Evolutionary conservation across 2,329 filamentous ascomycete genomes (phyloP).

Genomic region (Monosporascus sp.): DNA sequence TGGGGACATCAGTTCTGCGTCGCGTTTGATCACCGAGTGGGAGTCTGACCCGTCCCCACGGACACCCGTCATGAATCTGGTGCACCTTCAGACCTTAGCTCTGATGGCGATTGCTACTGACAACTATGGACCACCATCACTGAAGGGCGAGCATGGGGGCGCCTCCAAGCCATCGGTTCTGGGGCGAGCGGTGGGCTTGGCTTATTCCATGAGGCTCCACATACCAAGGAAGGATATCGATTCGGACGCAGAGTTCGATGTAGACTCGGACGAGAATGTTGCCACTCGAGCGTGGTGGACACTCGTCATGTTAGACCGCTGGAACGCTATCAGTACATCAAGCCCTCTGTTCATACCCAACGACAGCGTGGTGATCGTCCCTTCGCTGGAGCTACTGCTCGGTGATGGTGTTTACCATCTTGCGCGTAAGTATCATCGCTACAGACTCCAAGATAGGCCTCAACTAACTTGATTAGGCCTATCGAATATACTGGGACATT

Average conservation of each 20-base stretch:
- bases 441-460: too few relatives aligned
- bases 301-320: constrained; percentile 65
- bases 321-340: constrained; percentile 64
- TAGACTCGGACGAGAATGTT: constrained; percentile 58
- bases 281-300: constrained; percentile 66
- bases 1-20: constrained; percentile 40
- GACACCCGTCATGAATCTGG: constrained; percentile 39
- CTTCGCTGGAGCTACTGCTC: constrained; percentile 54
- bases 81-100: constrained; percentile 63
- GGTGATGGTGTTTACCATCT: constrained; percentile 61
- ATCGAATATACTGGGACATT: constrained; percentile 54
- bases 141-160: constrained; percentile 36
- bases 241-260: constrained; percentile 41
- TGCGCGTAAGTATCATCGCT: constrained; percentile 47
- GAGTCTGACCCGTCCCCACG: constrained; percentile 37
- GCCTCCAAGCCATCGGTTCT: constrained; percentile 51
- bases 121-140: constrained; percentile 41
- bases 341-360: constrained; percentile 59
- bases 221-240: constrained; percentile 29
- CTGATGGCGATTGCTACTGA: constrained; percentile 63
- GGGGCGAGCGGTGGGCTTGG: constrained; percentile 60
- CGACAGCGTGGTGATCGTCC: constrained; percentile 53
- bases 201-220: constrained; percentile 61
- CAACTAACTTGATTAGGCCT: constrained; percentile 35
- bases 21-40: constrained; percentile 46